Percentiles rank a stretch among this genome's conserved stretches.
Evolutionary conservation across 805 yeast species (phyloP).

Genomic region (Peterozyma xylosa): DNA sequence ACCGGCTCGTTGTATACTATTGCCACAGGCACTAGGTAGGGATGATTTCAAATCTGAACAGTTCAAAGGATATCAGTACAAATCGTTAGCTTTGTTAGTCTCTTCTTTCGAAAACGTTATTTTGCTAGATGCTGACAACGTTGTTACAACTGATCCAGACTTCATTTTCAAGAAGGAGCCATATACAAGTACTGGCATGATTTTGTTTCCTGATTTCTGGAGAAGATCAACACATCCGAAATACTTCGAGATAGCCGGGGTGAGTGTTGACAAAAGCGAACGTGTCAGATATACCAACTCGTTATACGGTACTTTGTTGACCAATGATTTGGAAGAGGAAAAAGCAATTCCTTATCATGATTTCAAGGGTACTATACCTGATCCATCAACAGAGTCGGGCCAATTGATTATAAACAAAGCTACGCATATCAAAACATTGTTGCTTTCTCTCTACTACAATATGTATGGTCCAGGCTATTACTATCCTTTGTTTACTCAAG

Average conservation of each 20-base stretch:
- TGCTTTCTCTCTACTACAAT: slow-evolving; percentile 50
- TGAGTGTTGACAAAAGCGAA: slow-evolving; percentile 27
- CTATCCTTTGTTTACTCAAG: slow-evolving; percentile 53
- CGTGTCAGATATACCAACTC: slow-evolving; percentile 5
- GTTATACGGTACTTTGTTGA: background rate
- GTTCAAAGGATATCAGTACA: slow-evolving; percentile 41
- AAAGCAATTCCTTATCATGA: slow-evolving; percentile 38
- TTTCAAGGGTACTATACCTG: slow-evolving; percentile 48
- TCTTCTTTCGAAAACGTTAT: slow-evolving; percentile 47
- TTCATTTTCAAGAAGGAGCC: slow-evolving; percentile 44
- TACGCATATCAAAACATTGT: slow-evolving; percentile 41
- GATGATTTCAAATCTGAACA: slow-evolving; percentile 5
- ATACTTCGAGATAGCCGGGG: slow-evolving; percentile 62
- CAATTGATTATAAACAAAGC: slow-evolving; percentile 47
- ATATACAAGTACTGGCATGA: slow-evolving; percentile 35
- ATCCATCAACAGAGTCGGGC: slow-evolving; percentile 56
- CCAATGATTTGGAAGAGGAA: slow-evolving; percentile 4
- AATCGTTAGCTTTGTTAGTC: slow-evolving; percentile 38
- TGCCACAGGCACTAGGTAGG: no score
- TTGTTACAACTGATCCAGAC: slow-evolving; percentile 39
- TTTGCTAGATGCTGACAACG: slow-evolving; percentile 46
- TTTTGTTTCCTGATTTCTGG: slow-evolving; percentile 88
- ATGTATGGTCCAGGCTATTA: slow-evolving; percentile 49
- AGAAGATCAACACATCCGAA: slow-evolving; percentile 72
- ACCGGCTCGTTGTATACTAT: no score